A percentile compares a stretch with the other conserved stretches of the same genome.
Evolutionary conservation across 805 yeast species (phyloP).

Genomic region (Candida hungchunana): DNA sequence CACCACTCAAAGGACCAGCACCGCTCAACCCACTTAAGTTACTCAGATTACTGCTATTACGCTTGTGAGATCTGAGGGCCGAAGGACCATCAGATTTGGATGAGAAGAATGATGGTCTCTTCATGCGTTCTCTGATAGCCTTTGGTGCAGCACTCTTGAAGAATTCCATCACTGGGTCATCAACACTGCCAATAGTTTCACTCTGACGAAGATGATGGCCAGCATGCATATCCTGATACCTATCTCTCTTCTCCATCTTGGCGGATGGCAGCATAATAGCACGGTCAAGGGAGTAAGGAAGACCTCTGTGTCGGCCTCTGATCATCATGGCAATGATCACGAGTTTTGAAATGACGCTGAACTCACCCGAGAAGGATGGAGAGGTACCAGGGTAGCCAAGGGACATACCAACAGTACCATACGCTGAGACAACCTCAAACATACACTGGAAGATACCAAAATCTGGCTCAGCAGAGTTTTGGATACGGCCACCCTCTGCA

Average conservation of each 20-base stretch:
- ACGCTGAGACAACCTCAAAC: constrained; percentile 91
- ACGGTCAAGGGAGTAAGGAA: constrained; percentile 89
- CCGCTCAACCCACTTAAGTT: not conserved
- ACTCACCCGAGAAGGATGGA: constrained; percentile 71
- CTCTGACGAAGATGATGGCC: constrained; percentile 14
- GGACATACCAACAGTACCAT: constrained; percentile 94
- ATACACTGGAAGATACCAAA: constrained; percentile 70
- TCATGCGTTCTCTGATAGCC: constrained; percentile 20
- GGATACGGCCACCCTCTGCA: constrained; percentile 67
- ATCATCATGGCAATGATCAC: constrained; percentile 87
- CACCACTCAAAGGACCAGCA: not conserved
- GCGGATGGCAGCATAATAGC: constrained; percentile 85
- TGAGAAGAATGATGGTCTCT: constrained; percentile 23
- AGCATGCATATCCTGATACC: constrained; percentile 30
- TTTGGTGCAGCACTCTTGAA: constrained; percentile 28
- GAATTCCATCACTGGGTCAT: constrained; percentile 27
- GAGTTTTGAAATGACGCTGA: constrained; percentile 70
- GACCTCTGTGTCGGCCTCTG: constrained; percentile 94
- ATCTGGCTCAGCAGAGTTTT: constrained; percentile 37
- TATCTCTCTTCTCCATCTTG: constrained; percentile 57
- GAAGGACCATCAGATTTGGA: constrained; percentile 1
- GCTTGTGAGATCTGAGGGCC: constrained; percentile 4
- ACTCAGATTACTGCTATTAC: constrained; percentile 2
- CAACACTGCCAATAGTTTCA: constrained; percentile 21
- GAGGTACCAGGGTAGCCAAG: constrained; percentile 69